Percentiles rank a stretch among this genome's conserved stretches.
Conservation (phyloP, 1,139 yeast species). For the Pichia sp. region DNA sequence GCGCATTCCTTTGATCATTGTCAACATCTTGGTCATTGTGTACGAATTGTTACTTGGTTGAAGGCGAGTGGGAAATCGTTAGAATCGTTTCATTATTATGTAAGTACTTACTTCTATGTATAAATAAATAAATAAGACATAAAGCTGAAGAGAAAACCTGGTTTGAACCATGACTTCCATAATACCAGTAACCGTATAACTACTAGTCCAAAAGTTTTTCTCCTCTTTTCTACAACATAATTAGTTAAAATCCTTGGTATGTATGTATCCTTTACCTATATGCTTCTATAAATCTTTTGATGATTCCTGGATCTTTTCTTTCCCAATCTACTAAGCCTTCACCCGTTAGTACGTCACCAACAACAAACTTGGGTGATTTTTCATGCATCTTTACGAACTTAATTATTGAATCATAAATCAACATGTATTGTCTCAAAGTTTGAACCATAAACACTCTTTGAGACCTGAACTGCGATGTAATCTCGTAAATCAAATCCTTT, state of each 20-base stretch:
- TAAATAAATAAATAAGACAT: neutral
- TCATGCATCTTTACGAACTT: constrained; percentile 21
- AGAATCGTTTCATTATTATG: neutral
- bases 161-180: neutral
- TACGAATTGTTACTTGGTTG: constrained; percentile 75
- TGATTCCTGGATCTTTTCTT: constrained; percentile 16
- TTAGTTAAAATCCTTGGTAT: neutral
- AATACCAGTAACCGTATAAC: neutral
- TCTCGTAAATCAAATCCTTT: constrained; percentile 38
- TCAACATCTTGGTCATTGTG: constrained; percentile 61
- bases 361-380: neutral
- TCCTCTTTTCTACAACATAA: neutral
- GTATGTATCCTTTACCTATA: neutral
- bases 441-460: constrained; percentile 59
- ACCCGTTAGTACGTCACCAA: constrained; percentile 7
- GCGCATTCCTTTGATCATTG: constrained; percentile 68
- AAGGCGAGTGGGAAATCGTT: constrained; percentile 3
- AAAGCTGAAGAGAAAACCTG: neutral
- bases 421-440: constrained; percentile 48
- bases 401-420: constrained; percentile 42
- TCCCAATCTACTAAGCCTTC: constrained; percentile 19
- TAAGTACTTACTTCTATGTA: neutral
- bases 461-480: constrained; percentile 45
- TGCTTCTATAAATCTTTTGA: constrained; percentile 12
- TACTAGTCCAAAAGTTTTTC: neutral